phyloP scores from a whole-genome alignment of 2,329 filamentous ascomycete species.

The Endoconidiophora polonica region DNA sequence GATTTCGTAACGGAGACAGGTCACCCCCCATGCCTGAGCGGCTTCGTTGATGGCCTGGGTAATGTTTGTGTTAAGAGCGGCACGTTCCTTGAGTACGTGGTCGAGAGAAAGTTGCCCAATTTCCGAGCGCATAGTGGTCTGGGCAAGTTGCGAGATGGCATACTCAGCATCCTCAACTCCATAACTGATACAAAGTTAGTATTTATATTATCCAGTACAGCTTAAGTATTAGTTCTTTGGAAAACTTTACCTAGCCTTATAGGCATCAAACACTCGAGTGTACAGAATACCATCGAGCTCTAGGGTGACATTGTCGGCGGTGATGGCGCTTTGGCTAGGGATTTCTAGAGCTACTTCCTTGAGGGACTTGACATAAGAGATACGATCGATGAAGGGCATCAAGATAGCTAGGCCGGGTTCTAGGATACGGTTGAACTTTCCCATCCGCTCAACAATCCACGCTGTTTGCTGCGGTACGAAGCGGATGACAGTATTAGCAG shows the following conservation, averaged over 20 bases:
- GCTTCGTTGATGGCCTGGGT: constrained; percentile 98
- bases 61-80: constrained; percentile 92
- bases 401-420: constrained; percentile 81
- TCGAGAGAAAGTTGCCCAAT: constrained; percentile 94
- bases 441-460: constrained; percentile 99
- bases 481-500: constrained; percentile 84
- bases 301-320: constrained; percentile 92
- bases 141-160: constrained; percentile 90
- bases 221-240: background rate
- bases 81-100: constrained; percentile 93
- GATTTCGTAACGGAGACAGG: constrained; percentile 93
- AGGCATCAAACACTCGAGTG: constrained; percentile 91
- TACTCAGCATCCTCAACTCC: constrained; percentile 98
- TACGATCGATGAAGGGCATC: constrained; percentile 80
- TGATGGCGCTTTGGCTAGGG: constrained; percentile 92
- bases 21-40: constrained; percentile 90
- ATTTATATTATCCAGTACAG: background rate
- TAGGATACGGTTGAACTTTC: constrained; percentile 85
- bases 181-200: constrained; percentile 44
- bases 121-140: constrained; percentile 97
- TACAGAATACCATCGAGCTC: constrained; percentile 93
- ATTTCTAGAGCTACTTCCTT: constrained; percentile 97
- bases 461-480: constrained; percentile 99
- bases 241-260: constrained; percentile 67
- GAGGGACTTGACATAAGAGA: constrained; percentile 93